phyloP scores from a whole-genome alignment of 352 stramenopile genomes.

The Ochromonadaceae sp. region DNA sequence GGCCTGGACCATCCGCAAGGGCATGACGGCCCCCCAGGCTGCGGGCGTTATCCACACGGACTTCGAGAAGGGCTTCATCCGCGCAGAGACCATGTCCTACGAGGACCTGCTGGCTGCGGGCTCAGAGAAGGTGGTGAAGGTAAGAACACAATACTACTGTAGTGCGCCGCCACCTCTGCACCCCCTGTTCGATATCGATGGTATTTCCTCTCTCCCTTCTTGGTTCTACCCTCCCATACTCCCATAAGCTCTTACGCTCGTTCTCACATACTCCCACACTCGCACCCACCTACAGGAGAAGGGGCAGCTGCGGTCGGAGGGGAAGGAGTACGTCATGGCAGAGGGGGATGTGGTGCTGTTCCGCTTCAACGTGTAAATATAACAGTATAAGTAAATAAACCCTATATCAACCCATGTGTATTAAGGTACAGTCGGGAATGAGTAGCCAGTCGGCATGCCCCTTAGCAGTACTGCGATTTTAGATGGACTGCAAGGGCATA shows the following conservation, averaged over 20 bases:
- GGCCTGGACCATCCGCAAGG: constrained; percentile 62
- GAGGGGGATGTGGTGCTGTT: constrained; percentile 98
- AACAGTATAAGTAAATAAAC: constrained; percentile 14
- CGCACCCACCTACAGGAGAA: no score
- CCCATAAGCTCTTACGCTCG: constrained; percentile 16
- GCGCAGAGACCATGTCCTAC: constrained; percentile 85
- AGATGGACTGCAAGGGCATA: no score
- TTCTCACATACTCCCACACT: no score
- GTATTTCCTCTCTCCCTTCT: no score
- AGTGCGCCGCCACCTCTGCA: no score
- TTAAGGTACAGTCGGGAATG: no score
- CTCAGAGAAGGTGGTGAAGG: constrained; percentile 80
- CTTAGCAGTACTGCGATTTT: no score
- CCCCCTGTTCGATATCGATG: no score
- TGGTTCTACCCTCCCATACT: no score
- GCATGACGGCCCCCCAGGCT: constrained; percentile 53
- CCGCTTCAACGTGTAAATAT: constrained; percentile 64
- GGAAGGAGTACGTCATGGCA: constrained; percentile 94
- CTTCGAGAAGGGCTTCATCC: constrained; percentile 78
- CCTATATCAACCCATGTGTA: no score
- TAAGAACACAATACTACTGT: no score
- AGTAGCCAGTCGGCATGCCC: no score
- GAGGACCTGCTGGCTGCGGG: constrained; percentile 80
- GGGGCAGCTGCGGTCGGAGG: constrained; percentile 79
- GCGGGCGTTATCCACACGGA: constrained; percentile 75